Evolutionary conservation across 805 yeast genomes (phyloP), one percentile per base, ranked within the genome.

Genomic region (Myxozyma vanderwaltii): DNA sequence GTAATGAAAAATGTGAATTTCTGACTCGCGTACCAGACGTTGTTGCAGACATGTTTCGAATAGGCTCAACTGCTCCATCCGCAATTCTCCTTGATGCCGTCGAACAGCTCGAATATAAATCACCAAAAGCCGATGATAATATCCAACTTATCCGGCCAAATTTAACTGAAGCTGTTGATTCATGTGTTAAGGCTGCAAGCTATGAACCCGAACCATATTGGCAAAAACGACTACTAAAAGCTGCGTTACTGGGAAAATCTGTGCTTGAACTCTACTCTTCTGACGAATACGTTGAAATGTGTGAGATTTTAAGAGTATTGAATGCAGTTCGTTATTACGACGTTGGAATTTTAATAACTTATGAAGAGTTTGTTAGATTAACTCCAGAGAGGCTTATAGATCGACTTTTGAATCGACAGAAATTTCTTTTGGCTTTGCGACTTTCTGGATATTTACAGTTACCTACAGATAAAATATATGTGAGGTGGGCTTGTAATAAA

Each of bases 221-320:
- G 86, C 99, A 94, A 68, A 91, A 90, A 70, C 82, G 81, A 51
- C 74, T 92, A 8, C 73, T 94, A 39, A 80, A 83, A 54, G 96
- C 97, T 1, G 96, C 91, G 0, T 77, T 88, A 0, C 89, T 91
- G 74, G 99, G 97, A 0, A 94, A 92, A 67, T 79, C 88, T 0
- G 69, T 80, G 41, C 69, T 80, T 45, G 82, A 80, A 7, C 69
- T 77, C 2, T 82, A 79, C 66, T 85, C 85, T 68, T 77, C 91
- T 2, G 82, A 82, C 58, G 74, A 77, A 47, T 89, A 86, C 67
- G 81, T 89, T 2, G 77, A 77, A n/a, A 81, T 83, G 1, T 78
- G 91, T 61, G 80, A 85, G 66, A 75, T 75, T 36, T 67, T 90
- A 23, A 79, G 89, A 63, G 82, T 90, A 1, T 75, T 91, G 54